Conservation (phyloP, 2,329 filamentous ascomycete genomes). For the Penicillium sp. region DNA sequence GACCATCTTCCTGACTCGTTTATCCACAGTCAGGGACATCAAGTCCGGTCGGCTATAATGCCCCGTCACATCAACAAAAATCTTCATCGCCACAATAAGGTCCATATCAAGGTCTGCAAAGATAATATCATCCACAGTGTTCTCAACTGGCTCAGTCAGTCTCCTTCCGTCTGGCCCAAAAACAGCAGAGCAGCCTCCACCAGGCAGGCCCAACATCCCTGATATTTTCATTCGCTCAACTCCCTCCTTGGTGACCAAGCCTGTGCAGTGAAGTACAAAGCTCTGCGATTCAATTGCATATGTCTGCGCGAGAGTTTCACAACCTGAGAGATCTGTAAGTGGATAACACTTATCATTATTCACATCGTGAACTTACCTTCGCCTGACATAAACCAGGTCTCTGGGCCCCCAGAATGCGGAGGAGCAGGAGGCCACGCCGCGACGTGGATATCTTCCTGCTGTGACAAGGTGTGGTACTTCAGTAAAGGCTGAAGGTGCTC, state of each 20-base stretch:
- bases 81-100: constrained; percentile 35
- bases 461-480: too few species aligned
- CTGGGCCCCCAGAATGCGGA: constrained; percentile 14
- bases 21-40: constrained; percentile 6
- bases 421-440: too few species aligned
- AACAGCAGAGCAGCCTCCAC: constrained; percentile 48
- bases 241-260: constrained; percentile 48
- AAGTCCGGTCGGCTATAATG: constrained; percentile 12
- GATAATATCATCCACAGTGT: constrained; percentile 47
- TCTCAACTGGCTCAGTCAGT: constrained; percentile 39
- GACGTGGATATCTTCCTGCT: too few species aligned
- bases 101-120: constrained; percentile 51
- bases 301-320: constrained; percentile 48
- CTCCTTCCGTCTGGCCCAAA: constrained; percentile 53
- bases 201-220: constrained; percentile 42
- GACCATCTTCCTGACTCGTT: constrained; percentile 4
- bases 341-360: not conserved
- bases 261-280: constrained; percentile 55
- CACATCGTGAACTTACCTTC: constrained; percentile 19
- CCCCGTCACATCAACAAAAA: constrained; percentile 12
- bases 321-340: constrained; percentile 18
- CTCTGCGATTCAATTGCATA: constrained; percentile 58
- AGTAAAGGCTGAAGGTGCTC: too few species aligned
- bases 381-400: constrained; percentile 34
- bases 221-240: constrained; percentile 45